Evolutionary conservation across 805 yeast species (phyloP), one percentile per base, ranked within the genome.

Genomic region (Priceomyces melissophilus): DNA sequence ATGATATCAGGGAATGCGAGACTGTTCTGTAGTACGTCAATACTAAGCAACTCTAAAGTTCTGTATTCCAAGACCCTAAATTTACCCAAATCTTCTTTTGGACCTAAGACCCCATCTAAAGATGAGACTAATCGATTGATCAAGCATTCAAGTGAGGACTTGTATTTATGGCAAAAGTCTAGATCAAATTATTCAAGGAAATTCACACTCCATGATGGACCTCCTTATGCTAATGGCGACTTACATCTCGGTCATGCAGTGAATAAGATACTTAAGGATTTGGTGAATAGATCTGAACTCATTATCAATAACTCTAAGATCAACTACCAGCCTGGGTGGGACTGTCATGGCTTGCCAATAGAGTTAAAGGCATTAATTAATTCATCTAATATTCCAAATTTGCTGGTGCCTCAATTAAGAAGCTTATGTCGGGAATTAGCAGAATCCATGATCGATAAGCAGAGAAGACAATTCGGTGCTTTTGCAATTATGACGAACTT

Each of bases 181-280:
- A 36, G 60, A 10, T 44, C 43, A 47, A n/a, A 63, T 68, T 37
- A 28, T 35, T 35, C 41, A 4, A 31, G 76, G 13, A 47, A 73
- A 28, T 91, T 84, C 52, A 74, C 84, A 1, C 65, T 93, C 1
- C 97, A 90, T 52, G 99, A 93, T 63, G 99, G 99, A 0, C 99
- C 99, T 0, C 99, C 99, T 0, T 93, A 91, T 63, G 98, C 99
- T 10, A 93, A 93, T 57, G 99, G 98, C 3, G 88, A 84, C 46
- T 67, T 93, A 15, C 99, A 93, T 60, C 61, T 90, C 37, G 88
- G 98, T 41, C 99, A 93, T 64, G 87, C 98, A 0, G 64, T 93
- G 52, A 93, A 93, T 66, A 91, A 93, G 57, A 76, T 89, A 14
- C 61, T 88, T 41, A 93, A 93, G 60, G 99, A 93, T 61, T 80